Percentiles rank a stretch among this genome's conserved stretches.
Evolutionary conservation across 2,329 filamentous ascomycete genomes (phyloP).

Genomic region (Penicillium sp.): DNA sequence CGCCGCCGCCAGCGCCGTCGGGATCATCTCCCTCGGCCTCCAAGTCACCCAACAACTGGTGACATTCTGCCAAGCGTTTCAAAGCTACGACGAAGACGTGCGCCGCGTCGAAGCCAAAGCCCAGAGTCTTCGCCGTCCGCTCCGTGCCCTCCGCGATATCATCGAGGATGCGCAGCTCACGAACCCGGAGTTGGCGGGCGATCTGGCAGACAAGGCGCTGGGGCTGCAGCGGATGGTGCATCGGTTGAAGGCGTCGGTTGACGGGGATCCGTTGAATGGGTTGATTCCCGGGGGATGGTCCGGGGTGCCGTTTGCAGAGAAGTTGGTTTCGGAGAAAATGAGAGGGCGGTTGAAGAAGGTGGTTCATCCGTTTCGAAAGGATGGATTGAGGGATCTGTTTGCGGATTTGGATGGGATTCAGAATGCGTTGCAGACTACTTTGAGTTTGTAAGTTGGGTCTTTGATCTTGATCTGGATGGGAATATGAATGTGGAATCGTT

Average conservation of each 20-base stretch:
- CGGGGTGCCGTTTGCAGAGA: not conserved
- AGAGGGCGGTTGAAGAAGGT: not conserved
- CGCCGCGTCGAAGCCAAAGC: not conserved
- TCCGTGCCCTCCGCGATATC: not conserved
- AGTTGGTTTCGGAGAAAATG: not conserved
- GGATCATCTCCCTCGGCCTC: not conserved
- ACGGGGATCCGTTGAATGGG: not conserved
- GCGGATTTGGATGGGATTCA: not conserved
- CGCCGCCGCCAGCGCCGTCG: not conserved
- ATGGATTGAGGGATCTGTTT: not conserved
- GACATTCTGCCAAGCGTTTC: not conserved
- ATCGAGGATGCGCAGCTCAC: not conserved
- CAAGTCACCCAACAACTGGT: constrained; percentile 1
- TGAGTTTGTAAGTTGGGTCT: not conserved
- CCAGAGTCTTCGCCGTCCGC: not conserved
- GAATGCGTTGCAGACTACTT: constrained; percentile 1
- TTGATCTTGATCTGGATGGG: not conserved
- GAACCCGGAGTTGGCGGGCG: not conserved
- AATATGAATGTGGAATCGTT: not conserved
- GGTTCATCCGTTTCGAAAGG: constrained; percentile 1
- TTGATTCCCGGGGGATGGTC: not conserved
- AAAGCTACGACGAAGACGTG: constrained; percentile 1
- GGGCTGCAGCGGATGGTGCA: not conserved
- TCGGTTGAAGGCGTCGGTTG: not conserved
- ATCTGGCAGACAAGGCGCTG: constrained; percentile 1